Conservation (phyloP, 306 rosid species). For the Cucurbita pepo region DNA sequence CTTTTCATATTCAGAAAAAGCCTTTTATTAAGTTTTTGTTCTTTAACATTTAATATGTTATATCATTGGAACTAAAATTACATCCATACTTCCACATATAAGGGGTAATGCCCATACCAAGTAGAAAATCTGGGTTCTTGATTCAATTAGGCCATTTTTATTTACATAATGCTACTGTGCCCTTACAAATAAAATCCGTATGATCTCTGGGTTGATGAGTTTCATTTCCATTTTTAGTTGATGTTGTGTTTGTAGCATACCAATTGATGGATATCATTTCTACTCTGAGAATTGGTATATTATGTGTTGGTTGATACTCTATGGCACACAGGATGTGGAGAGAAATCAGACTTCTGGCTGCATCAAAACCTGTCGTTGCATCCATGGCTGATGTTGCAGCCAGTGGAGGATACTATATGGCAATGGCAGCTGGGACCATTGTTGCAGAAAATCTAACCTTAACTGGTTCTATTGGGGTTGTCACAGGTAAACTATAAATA, state of each 20-base stretch:
- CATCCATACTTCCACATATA: not conserved
- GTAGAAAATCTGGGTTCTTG: not conserved
- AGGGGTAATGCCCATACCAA: not conserved
- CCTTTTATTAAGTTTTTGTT: not conserved
- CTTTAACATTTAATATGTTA: not conserved
- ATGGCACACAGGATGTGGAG: constrained; percentile 82
- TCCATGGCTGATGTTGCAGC: constrained; percentile 98
- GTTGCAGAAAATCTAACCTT: constrained; percentile 88
- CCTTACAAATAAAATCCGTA: not conserved
- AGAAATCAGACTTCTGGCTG: constrained; percentile 90
- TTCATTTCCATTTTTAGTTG: not conserved
- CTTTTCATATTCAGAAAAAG: not conserved
- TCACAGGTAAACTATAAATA: constrained; percentile 42
- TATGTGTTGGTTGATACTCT: not conserved
- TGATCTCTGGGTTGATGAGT: not conserved
- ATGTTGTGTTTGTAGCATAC: constrained; percentile 11
- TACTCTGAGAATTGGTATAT: not conserved
- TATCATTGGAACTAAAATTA: not conserved
- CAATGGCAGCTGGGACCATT: constrained; percentile 84
- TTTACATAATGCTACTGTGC: not conserved
- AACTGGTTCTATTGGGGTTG: constrained; percentile 98
- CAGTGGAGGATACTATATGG: constrained; percentile 98
- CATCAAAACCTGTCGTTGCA: constrained; percentile 79
- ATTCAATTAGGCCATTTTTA: not conserved
- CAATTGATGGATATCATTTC: constrained; percentile 1